Conservation (phyloP, 2,329 filamentous ascomycete species). For the Parastagonospora avenae region DNA sequence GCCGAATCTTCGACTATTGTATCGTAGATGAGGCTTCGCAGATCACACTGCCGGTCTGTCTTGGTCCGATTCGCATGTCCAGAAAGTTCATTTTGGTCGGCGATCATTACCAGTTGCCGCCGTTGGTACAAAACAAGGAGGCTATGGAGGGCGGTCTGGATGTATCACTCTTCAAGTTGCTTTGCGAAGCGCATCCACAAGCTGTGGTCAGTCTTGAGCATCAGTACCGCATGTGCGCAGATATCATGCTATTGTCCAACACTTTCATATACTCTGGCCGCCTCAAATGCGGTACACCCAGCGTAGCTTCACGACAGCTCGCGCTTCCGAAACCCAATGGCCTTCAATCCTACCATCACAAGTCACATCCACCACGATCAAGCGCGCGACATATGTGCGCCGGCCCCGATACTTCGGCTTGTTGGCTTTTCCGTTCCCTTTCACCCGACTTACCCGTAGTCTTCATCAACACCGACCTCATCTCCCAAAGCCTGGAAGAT, state of each 20-base stretch:
- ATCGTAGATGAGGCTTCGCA: conserved; percentile 98
- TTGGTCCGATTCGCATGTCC: conserved; percentile 92
- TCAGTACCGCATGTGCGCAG: conserved; percentile 97
- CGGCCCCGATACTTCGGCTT: conserved; percentile 55
- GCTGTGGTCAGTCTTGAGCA: conserved; percentile 92
- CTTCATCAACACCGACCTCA: conserved; percentile 86
- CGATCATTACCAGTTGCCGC: conserved; percentile 94
- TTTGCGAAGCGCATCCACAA: conserved; percentile 85
- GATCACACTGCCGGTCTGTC: conserved; percentile 91
- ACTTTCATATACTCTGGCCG: conserved; percentile 89
- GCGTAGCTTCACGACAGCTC: conserved; percentile 72
- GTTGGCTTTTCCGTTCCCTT: conserved; percentile 79
- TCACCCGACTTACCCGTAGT: conserved; percentile 74
- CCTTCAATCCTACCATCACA: conserved; percentile 42
- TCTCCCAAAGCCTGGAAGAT: conserved; percentile 70
- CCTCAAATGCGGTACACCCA: conserved; percentile 83
- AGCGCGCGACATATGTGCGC: conserved; percentile 52
- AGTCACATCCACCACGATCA: conserved; percentile 15
- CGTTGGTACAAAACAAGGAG: conserved; percentile 89
- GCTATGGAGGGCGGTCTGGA: conserved; percentile 86
- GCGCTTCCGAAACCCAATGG: conserved; percentile 60
- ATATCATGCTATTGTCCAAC: conserved; percentile 94
- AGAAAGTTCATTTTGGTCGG: conserved; percentile 93
- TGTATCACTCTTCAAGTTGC: conserved; percentile 88
- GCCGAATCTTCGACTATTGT: conserved; percentile 93